phyloP scores from a whole-genome alignment of 163 green algal species.

The Prototheca wickerhamii region DNA sequence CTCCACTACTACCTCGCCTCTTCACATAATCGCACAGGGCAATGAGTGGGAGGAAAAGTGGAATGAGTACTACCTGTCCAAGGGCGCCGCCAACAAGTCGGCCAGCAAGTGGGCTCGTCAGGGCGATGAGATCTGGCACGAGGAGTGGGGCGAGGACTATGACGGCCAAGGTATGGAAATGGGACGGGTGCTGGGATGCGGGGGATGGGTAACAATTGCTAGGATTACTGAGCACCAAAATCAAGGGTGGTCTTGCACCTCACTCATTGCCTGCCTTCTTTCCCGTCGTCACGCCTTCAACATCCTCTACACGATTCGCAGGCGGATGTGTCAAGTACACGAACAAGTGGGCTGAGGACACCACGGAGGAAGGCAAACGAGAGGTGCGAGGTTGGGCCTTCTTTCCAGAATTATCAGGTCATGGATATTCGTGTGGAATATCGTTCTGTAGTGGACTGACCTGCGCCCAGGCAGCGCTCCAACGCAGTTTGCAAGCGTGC shows the following conservation, averaged over 20 bases:
- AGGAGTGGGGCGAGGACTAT: constrained; percentile 91
- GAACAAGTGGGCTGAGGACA: constrained; percentile 76
- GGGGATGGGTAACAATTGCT: neutral
- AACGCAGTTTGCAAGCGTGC: too few species aligned
- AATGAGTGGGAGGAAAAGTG: constrained; percentile 95
- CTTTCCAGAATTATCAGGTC: too few species aligned
- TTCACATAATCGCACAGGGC: constrained; percentile 11
- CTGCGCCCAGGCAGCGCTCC: too few species aligned
- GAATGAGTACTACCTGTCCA: constrained; percentile 69
- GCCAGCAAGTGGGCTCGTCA: constrained; percentile 89
- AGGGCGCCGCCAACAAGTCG: constrained; percentile 67
- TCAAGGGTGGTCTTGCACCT: neutral
- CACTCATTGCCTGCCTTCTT: too few species aligned
- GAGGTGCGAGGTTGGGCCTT: constrained; percentile 13
- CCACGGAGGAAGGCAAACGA: constrained; percentile 15
- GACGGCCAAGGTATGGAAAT: constrained; percentile 23
- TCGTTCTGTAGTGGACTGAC: too few species aligned
- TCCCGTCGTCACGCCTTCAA: too few species aligned
- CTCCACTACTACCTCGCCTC: neutral
- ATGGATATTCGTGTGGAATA: too few species aligned
- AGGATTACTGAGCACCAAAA: neutral
- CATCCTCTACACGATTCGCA: neutral
- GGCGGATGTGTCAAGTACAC: constrained; percentile 80
- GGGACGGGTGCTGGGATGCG: neutral
- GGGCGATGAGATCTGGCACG: constrained; percentile 77